Base-by-base conservation (phyloP, 2,329 filamentous ascomycete species). In the Aspergillus carbonarius region DNA sequence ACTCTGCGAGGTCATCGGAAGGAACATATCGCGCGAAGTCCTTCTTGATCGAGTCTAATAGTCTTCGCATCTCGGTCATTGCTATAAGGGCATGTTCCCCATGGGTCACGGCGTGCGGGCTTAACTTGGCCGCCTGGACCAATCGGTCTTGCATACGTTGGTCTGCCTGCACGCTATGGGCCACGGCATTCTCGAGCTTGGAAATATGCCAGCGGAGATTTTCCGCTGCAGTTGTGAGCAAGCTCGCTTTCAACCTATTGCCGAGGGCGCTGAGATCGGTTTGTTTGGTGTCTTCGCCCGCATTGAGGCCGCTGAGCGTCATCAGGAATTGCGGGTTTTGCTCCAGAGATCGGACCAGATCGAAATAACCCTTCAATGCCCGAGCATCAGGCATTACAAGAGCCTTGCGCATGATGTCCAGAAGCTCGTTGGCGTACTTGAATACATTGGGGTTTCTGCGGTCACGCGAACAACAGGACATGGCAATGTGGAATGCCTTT, bases 401-500 rank as follows among this genome's bases (percentile, higher is more conserved):
- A 17, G 60, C 40, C 32, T 65, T 54, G 27, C 65, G 57, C 88
- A 93, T 92, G 52, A 84, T 71, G 54, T 86, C 79, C 30, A 96
- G 76, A 25, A 96, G 79, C 52, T 79, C 74, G 52, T 80, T 85
- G 4, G 90, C 89, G 63, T 89, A 82, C 3, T 79, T 75, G 63
- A 96, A 83, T 20, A 85, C 84, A 54, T 88, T 83, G n/a, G 73
- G 80, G 72, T 96, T 96, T 56, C 87, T 86, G 69, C 87, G 88
- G 78, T 97, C 92, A 57, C 88, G 84, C 23, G 85, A 78, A 73
- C 92, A 96, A 5, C 86, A 82, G 62, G 83, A 82, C 79, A 97
- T 86, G 55, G 89, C 91, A 48, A 91, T 83, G 54, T 85, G 84
- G 76, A 92, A 91, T 9, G 85, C 86, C 58, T 82, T 83, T 34